phyloP scores from a whole-genome alignment of 139 green algal genomes.

The Spirogloea muscicola region DNA sequence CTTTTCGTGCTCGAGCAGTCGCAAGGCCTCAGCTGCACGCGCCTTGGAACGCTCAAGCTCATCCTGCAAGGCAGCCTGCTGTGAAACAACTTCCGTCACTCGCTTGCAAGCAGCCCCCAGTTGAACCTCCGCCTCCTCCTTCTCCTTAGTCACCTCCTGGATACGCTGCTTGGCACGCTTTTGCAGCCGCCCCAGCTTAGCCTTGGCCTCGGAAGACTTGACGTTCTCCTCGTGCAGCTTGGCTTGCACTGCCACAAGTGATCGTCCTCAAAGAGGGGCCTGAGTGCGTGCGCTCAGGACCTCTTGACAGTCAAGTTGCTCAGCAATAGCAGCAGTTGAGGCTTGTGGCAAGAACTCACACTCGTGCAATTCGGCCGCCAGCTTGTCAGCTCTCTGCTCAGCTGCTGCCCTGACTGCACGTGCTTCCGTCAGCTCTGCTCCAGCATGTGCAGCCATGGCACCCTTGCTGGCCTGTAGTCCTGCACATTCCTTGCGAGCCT shows the following conservation, averaged over 20 bases:
- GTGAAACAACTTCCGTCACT: not conserved
- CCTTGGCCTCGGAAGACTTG: constrained; percentile 9
- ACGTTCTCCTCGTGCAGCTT: constrained; percentile 12
- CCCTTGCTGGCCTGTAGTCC: too few relatives aligned
- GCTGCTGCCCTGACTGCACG: too few relatives aligned
- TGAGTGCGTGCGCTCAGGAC: too few relatives aligned
- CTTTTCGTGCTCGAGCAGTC: constrained; percentile 18
- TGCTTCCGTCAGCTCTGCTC: too few relatives aligned
- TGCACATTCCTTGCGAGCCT: too few relatives aligned
- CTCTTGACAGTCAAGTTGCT: too few relatives aligned
- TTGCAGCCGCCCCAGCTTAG: constrained; percentile 18
- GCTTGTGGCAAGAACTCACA: too few relatives aligned
- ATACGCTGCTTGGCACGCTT: constrained; percentile 25
- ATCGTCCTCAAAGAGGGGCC: too few relatives aligned
- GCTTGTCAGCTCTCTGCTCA: too few relatives aligned
- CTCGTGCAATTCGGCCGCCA: too few relatives aligned
- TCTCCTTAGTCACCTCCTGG: constrained; percentile 38
- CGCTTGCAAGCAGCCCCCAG: constrained; percentile 1
- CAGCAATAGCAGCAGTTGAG: too few relatives aligned
- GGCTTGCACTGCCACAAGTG: not conserved
- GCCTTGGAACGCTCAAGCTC: constrained; percentile 19
- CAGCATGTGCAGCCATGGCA: too few relatives aligned
- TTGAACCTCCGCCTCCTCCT: constrained; percentile 20
- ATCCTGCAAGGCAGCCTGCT: constrained; percentile 18
- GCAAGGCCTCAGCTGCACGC: constrained; percentile 6